Evolutionary conservation across 129 eudicot genomes (phyloP), one percentile per base, ranked within the genome.

Genomic region (Glebionis coronaria): DNA sequence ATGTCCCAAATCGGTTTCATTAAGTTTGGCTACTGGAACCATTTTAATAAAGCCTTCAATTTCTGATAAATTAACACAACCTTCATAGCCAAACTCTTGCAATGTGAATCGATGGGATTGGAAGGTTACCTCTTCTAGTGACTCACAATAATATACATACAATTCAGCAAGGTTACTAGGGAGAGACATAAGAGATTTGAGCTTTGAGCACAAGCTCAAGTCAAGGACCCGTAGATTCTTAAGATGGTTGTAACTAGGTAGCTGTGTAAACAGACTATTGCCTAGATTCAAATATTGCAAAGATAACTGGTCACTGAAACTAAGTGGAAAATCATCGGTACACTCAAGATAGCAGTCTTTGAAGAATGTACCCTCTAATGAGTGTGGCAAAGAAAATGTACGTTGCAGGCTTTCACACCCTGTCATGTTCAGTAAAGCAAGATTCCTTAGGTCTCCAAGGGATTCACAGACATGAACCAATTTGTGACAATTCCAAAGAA

Each of bases 1-100:
- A 58, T 73, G 78, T 65, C 66, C 72, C 60, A 73, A 73, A 44
- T 73, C 78, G 4, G 23, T 28, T 55, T 14, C 78, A 65, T 65
- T 44, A 1, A 74, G 53, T 47, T 45, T 66, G 20, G 67, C 64
- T 66, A 74, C 0, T 8, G 67, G 73, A 12, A 74, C 59, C 61
- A 74, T 29, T 29, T 71, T 71, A 16, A 73, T 62, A 56, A 73
- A 64, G 58, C 65, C 78, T 73, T 73, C 78, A 65, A 73, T 31
- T 65, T 73, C 78, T 53, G 19, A 25, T 50, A 73, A 28, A 27
- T 15, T 25, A 15, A 56, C 20, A 55, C 78, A 73, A 13, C 77
- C 77, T 54, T 62, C 44, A 40, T 72, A 72, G 47, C 77, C 77
- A n/a, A 72, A 51, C 55, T 72, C 70, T 72, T 62, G 77, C 54